Conservation (phyloP, 2,329 filamentous ascomycete species). For the Stemphylium lycopersici region DNA sequence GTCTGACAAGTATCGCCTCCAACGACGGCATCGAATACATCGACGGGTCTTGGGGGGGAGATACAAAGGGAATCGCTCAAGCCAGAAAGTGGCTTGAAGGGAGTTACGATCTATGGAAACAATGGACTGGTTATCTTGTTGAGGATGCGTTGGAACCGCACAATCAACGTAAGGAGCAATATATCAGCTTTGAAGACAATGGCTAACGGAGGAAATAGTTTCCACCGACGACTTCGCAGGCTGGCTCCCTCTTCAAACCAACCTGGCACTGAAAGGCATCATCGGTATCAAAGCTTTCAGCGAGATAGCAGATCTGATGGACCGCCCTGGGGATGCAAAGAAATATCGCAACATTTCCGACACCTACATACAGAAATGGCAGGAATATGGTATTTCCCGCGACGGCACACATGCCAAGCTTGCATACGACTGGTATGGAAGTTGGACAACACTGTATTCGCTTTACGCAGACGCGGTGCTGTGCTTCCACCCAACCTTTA, state of each 20-base stretch:
- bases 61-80: conserved; percentile 59
- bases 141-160: conserved; percentile 75
- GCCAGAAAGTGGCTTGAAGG: conserved; percentile 69
- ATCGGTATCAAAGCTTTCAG: conserved; percentile 81
- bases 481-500: conserved; percentile 73
- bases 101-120: conserved; percentile 74
- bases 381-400: conserved; percentile 70
- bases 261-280: conserved; percentile 83
- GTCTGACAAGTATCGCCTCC: conserved; percentile 57
- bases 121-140: conserved; percentile 82
- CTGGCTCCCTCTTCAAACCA: conserved; percentile 77
- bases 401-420: conserved; percentile 76
- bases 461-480: conserved; percentile 80
- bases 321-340: conserved; percentile 61
- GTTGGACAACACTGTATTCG: conserved; percentile 86
- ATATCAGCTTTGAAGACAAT: not conserved
- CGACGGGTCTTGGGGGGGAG: conserved; percentile 66
- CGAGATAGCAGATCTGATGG: conserved; percentile 68
- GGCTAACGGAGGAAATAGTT: conserved; percentile 52
- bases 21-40: conserved; percentile 62
- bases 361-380: conserved; percentile 75
- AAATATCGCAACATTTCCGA: conserved; percentile 68
- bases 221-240: conserved; percentile 87
- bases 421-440: conserved; percentile 79
- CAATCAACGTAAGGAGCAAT: conserved; percentile 64